Evolutionary conservation across 176 grass and related monocot genomes (phyloP), one percentile per base, ranked within the genome.

Genomic region (Melocanna baccifera): DNA sequence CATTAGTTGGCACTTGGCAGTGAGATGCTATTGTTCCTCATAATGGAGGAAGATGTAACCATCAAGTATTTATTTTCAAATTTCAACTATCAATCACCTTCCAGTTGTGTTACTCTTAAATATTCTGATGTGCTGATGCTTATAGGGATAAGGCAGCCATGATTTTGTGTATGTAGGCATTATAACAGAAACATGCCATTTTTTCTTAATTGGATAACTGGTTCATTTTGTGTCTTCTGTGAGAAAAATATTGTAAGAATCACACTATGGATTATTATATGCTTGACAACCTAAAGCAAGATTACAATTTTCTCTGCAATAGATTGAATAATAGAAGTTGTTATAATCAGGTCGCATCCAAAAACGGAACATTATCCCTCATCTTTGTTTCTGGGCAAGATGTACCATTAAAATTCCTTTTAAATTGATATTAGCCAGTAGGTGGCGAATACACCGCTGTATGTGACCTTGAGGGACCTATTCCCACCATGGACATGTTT

Each of bases 1-100:
- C 48, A 79, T 62, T 87, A 30, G 75, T n/a, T n/a, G n/a, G n/a
- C n/a, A n/a, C n/a, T 73, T 90, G 84, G 68, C 84, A 68, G 41
- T 50, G 69, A 52, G 84, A 83, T 84, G 48, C 46, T 68, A n/a
- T 22, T 67, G 2, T 62, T 79, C 88, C 74, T 85, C 77, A 85
- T 82, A 83, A 79, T 79, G n/a, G 81, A 83, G 59, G 30, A 48
- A 19, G 51, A 41, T 69, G 84, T 74, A 87, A 51, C 68, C 13
- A 68, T 69, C 75, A 23, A 43, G 30, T 50, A 74, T 22, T 90
- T 87, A 51, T 90, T 87, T 68, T 5, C 25, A 16, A 66, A 77
- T 67, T 70, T 40, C 65, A 83, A 66, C 62, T 40, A 79, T 68
- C 79, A 83, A 73, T 50, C 58, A 20, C 28, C n/a, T 62, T 76